phyloP scores from a whole-genome alignment of 352 stramenopile species.

The Plasmopara muralis region DNA sequence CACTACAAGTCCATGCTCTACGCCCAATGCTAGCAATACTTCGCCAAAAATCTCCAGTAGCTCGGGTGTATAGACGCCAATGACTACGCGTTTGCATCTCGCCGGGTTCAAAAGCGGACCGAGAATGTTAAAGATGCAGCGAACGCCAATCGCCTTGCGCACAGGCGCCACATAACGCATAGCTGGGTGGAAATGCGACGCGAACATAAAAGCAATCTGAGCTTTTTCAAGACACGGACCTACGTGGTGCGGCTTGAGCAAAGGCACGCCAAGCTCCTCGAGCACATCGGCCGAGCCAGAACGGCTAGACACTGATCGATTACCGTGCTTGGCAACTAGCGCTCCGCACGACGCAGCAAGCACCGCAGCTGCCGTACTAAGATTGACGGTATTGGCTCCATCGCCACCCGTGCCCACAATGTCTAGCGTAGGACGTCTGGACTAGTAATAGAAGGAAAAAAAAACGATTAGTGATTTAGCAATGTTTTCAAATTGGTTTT shows the following conservation, averaged over 20 bases:
- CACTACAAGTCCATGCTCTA: slow-evolving; percentile 97
- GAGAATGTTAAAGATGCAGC: slow-evolving; percentile 98
- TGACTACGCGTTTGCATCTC: slow-evolving; percentile 92
- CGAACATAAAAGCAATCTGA: slow-evolving; percentile 97
- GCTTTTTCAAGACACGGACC: slow-evolving; percentile 88
- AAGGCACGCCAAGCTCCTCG: slow-evolving; percentile 93
- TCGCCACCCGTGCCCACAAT: slow-evolving; percentile 99
- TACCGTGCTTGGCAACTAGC: slow-evolving; percentile 96
- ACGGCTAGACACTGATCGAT: slow-evolving; percentile 92
- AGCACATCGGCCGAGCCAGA: slow-evolving; percentile 96
- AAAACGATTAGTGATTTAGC: slow-evolving; percentile 2
- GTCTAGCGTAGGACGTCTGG: slow-evolving; percentile 88
- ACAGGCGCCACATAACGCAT: slow-evolving; percentile 95
- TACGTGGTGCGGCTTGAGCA: slow-evolving; percentile 89
- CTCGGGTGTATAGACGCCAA: slow-evolving; percentile 96
- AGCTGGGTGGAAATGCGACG: slow-evolving; percentile 94
- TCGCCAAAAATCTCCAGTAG: slow-evolving; percentile 85
- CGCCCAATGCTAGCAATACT: slow-evolving; percentile 84
- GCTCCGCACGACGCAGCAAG: slow-evolving; percentile 91
- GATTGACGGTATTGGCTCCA: slow-evolving; percentile 97
- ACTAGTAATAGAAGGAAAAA: slow-evolving; percentile 19
- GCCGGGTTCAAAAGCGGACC: slow-evolving; percentile 97
- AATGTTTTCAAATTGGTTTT: slow-evolving; percentile 1
- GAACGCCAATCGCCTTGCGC: slow-evolving; percentile 93
- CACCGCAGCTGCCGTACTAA: slow-evolving; percentile 94